Evolutionary conservation across 1,139 yeast genomes (phyloP).

Genomic region (Debaryomyces singareniensis): DNA sequence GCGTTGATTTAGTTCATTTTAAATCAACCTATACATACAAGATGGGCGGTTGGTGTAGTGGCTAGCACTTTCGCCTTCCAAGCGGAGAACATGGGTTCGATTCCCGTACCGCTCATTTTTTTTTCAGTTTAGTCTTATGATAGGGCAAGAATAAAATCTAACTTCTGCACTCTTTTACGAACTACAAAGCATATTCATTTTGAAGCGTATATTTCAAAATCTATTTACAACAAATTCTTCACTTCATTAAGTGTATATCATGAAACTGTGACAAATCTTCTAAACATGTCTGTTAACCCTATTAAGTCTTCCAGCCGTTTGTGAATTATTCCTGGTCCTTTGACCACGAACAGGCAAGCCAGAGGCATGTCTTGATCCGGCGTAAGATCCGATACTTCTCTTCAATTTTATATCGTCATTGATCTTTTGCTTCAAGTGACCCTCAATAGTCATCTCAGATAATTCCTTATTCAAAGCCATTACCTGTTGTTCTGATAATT

Average conservation of each 20-base stretch:
- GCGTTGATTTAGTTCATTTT: neutral
- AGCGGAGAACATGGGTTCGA: constrained; percentile 80
- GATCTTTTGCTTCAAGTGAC: constrained; percentile 73
- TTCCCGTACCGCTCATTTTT: constrained; percentile 67
- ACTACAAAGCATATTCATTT: too few species aligned
- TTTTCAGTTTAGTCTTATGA: constrained; percentile 11
- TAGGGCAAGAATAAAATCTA: too few species aligned
- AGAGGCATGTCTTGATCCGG: constrained; percentile 84
- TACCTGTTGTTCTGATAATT: constrained; percentile 80
- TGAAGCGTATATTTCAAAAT: too few species aligned
- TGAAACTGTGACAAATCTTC: too few species aligned
- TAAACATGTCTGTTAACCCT: constrained; percentile 52
- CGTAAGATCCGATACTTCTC: constrained; percentile 76
- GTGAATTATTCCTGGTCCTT: constrained; percentile 83
- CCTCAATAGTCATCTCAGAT: constrained; percentile 77
- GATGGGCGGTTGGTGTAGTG: constrained; percentile 48
- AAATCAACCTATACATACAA: neutral
- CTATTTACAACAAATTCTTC: too few species aligned
- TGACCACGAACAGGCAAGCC: constrained; percentile 94
- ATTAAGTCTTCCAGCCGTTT: constrained; percentile 83
- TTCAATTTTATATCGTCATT: constrained; percentile 76
- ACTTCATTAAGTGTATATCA: too few species aligned
- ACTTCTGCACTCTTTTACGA: too few species aligned
- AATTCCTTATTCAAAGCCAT: constrained; percentile 84
- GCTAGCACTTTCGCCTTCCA: constrained; percentile 63